phyloP scores from a whole-genome alignment of 169 alveolate species.

The Plasmodium berghei region DNA sequence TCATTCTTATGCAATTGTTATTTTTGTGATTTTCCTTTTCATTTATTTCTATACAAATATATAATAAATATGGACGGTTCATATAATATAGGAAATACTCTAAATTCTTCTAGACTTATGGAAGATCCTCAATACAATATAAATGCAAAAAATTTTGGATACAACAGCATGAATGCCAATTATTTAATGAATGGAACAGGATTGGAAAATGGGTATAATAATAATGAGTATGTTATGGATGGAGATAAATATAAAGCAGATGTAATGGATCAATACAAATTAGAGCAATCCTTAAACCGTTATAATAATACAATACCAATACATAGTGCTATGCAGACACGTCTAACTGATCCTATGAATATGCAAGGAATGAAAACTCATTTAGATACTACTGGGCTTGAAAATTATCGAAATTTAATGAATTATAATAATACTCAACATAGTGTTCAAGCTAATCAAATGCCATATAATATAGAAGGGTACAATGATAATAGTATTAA shows the following conservation, averaged over 20 bases:
- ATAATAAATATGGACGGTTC: conserved; percentile 48
- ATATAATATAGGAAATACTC: conserved; percentile 30
- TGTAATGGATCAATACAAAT: conserved; percentile 41
- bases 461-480: conserved; percentile 45
- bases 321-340: conserved; percentile 27
- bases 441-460: conserved; percentile 43
- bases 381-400: conserved; percentile 60
- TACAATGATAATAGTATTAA: not conserved
- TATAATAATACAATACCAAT: conserved; percentile 67
- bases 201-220: conserved; percentile 33
- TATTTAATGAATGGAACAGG: conserved; percentile 70
- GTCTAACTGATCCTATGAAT: conserved; percentile 30
- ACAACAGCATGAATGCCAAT: conserved; percentile 50
- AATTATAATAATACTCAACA: conserved; percentile 74
- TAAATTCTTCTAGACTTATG: conserved; percentile 58
- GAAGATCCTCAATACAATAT: conserved; percentile 45
- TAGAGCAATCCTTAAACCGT: conserved; percentile 46
- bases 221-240: conserved; percentile 20
- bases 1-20: too few species aligned
- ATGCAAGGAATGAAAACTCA: conserved; percentile 71
- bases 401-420: conserved; percentile 54
- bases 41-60: too few species aligned
- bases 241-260: conserved; percentile 59
- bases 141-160: conserved; percentile 28
- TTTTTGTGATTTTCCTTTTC: too few species aligned